Evolutionary conservation across 345 rosid species (phyloP).

Genomic region (Bruguiera sexangula): DNA sequence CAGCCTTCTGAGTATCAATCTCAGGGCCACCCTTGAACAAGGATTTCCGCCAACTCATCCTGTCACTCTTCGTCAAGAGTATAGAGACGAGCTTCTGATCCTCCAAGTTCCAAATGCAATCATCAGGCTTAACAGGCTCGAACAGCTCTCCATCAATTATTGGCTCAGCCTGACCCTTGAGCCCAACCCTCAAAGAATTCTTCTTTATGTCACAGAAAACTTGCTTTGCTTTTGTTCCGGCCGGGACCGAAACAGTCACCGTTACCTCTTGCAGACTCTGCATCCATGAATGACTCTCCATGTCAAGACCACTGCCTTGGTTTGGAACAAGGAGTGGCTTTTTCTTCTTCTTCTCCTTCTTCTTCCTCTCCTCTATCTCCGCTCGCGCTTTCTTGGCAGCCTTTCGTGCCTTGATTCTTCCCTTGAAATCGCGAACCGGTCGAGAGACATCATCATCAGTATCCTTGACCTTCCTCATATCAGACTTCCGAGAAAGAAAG

Average conservation of each 20-base stretch:
- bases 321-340: conserved; percentile 17
- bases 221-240: conserved; percentile 23
- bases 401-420: not conserved
- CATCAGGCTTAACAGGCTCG: conserved; percentile 15
- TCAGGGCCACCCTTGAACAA: conserved; percentile 28
- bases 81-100: conserved; percentile 25
- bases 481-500: not conserved
- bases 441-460: not conserved
- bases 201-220: conserved; percentile 26
- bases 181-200: conserved; percentile 20
- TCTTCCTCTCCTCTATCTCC: not conserved
- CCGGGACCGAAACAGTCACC: conserved; percentile 20
- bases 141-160: conserved; percentile 28
- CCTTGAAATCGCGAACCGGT: not conserved
- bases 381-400: not conserved
- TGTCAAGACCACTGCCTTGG: conserved; percentile 31
- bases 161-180: conserved; percentile 18
- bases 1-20: conserved; percentile 28
- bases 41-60: conserved; percentile 28
- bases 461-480: too few relatives aligned
- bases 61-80: conserved; percentile 23
- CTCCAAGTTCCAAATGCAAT: conserved; percentile 24
- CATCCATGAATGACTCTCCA: conserved; percentile 30
- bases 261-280: conserved; percentile 32
- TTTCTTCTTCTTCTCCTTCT: conserved; percentile 7